Evolutionary conservation across 169 alveolate species (phyloP).

Genomic region (Babesia microti): DNA sequence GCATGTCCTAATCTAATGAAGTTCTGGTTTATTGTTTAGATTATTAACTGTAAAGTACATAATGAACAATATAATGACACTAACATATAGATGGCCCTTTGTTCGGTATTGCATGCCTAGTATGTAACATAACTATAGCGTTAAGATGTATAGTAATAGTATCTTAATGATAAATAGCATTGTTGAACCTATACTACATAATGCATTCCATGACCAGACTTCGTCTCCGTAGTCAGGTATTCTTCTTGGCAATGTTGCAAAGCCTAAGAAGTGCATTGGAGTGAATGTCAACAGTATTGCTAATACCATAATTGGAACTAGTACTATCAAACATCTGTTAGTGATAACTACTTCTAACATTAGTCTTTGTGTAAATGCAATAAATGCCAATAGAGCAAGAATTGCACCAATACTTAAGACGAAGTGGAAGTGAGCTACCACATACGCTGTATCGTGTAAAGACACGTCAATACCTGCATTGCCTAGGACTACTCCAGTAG

Average conservation of each 20-base stretch:
- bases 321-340: conserved; percentile 9
- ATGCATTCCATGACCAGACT: conserved; percentile 43
- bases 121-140: not conserved
- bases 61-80: too few relatives aligned
- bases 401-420: conserved; percentile 61
- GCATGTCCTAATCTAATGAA: too few relatives aligned
- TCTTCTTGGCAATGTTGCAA: conserved; percentile 64
- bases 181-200: conserved; percentile 31
- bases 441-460: conserved; percentile 57
- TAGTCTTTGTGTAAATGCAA: conserved; percentile 37
- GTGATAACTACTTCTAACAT: conserved; percentile 28
- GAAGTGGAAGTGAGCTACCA: conserved; percentile 63
- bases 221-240: conserved; percentile 69
- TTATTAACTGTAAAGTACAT: too few relatives aligned
- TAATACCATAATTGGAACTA: conserved; percentile 33
- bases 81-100: too few relatives aligned
- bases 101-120: too few relatives aligned
- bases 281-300: conserved; percentile 48
- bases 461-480: conserved; percentile 62
- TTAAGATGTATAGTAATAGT: conserved; percentile 2
- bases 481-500: conserved; percentile 66
- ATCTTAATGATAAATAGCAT: conserved; percentile 20
- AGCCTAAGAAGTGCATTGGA: conserved; percentile 67
- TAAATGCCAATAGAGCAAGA: conserved; percentile 16
- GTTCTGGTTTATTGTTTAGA: too few relatives aligned